These are phyloP conservation scores for Cichorium intybus DNA, from an alignment of 140 eudicot species.

Conservation along the genomic window DNA sequence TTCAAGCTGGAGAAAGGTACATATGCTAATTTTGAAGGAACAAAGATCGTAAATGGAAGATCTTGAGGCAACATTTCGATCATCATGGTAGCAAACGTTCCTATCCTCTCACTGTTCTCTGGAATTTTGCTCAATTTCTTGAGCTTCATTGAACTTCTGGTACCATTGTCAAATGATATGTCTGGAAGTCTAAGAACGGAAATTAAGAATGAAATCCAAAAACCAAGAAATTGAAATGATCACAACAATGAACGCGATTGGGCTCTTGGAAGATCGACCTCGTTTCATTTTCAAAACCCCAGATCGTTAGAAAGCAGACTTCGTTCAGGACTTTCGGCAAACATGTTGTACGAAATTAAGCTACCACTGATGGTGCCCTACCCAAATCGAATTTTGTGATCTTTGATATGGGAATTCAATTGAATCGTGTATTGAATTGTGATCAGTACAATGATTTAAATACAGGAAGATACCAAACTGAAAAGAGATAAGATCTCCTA, in stretches of 20 bases:
- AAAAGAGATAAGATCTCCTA: no score
- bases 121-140: background rate
- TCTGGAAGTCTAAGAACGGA: constrained; percentile 56
- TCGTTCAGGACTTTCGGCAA: constrained; percentile 17
- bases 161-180: constrained; percentile 7
- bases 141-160: constrained; percentile 9
- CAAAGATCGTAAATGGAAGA: constrained; percentile 65
- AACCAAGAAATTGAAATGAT: constrained; percentile 45
- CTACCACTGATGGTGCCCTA: background rate
- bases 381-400: background rate
- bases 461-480: no score
- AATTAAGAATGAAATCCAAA: constrained; percentile 43
- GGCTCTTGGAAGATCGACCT: constrained; percentile 34
- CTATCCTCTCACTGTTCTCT: constrained; percentile 24
- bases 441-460: no score
- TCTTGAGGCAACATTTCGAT: constrained; percentile 71
- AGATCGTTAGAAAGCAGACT: background rate
- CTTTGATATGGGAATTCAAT: no score
- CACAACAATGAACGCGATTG: constrained; percentile 32
- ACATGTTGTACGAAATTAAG: constrained; percentile 14
- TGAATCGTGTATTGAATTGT: no score
- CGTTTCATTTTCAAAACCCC: constrained; percentile 30
- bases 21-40: constrained; percentile 66
- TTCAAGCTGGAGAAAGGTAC: no score
- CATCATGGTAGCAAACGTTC: constrained; percentile 60